Evolutionary conservation across 2,329 filamentous ascomycete genomes (phyloP).

Genomic region (Aspergillus bombycis): DNA sequence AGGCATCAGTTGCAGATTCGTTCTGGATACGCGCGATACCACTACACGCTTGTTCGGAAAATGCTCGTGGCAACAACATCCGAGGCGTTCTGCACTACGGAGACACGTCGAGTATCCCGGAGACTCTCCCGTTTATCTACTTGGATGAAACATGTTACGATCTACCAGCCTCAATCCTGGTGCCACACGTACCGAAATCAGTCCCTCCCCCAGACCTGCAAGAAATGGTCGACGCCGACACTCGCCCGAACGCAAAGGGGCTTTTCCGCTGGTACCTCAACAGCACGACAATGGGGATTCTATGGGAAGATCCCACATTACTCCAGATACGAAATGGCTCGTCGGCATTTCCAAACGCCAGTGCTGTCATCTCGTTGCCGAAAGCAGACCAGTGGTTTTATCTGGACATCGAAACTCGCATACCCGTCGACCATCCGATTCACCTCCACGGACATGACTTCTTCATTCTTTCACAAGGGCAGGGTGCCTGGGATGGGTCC

Average conservation of each 20-base stretch:
- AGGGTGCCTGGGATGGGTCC: background rate
- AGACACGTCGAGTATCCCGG: conserved; percentile 13
- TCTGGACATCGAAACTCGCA: too few species aligned
- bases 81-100: conserved; percentile 28
- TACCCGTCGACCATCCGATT: conserved; percentile 7
- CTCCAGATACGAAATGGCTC: background rate
- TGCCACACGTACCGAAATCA: conserved; percentile 23
- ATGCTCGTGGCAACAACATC: conserved; percentile 18
- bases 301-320: conserved; percentile 18
- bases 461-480: conserved; percentile 7
- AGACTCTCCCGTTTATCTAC: conserved; percentile 19
- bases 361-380: too few species aligned
- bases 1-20: conserved; percentile 28
- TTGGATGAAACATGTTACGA: conserved; percentile 24
- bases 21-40: conserved; percentile 47
- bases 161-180: conserved; percentile 21
- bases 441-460: conserved; percentile 17
- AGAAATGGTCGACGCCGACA: conserved; percentile 11
- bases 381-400: too few species aligned
- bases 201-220: conserved; percentile 14
- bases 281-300: conserved; percentile 10
- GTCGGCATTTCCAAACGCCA: too few species aligned
- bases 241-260: conserved; percentile 1
- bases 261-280: conserved; percentile 20
- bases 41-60: conserved; percentile 23